Evolutionary conservation across 2,329 filamentous ascomycete genomes (phyloP).

Genomic region (Fusarium vanettenii): DNA sequence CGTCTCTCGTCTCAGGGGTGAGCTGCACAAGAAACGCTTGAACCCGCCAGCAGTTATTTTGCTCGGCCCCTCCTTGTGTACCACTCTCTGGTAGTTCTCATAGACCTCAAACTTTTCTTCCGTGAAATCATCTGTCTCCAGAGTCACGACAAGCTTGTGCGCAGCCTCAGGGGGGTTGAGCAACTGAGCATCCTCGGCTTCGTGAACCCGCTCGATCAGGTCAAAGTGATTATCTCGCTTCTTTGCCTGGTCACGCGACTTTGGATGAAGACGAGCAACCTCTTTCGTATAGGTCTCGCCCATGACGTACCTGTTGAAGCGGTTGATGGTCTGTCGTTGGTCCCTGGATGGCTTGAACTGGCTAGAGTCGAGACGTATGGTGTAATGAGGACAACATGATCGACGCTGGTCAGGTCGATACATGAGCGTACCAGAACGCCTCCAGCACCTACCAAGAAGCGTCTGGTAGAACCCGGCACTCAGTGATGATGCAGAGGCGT

Average conservation of each 20-base stretch:
- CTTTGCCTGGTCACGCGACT: conserved; percentile 73
- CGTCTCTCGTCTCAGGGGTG: conserved; percentile 67
- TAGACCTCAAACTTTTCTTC: conserved; percentile 81
- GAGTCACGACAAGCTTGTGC: conserved; percentile 74
- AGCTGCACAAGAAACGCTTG: conserved; percentile 78
- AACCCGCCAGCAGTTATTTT: conserved; percentile 73
- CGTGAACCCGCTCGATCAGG: conserved; percentile 74
- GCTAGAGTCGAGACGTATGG: conserved; percentile 76
- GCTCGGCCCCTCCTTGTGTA: conserved; percentile 74
- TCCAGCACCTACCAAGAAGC: conserved; percentile 81
- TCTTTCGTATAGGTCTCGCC: conserved; percentile 76
- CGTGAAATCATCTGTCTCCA: conserved; percentile 78
- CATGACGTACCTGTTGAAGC: conserved; percentile 78
- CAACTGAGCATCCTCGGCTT: conserved; percentile 68
- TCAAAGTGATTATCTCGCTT: conserved; percentile 76
- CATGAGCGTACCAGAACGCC: conserved; percentile 76
- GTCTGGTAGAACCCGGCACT: conserved; percentile 76
- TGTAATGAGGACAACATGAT: conserved; percentile 94
- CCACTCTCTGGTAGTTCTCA: conserved; percentile 78
- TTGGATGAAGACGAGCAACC: conserved; percentile 72
- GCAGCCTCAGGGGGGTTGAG: conserved; percentile 71
- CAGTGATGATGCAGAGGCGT: conserved; percentile 70
- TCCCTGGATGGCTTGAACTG: conserved; percentile 75
- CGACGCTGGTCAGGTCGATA: conserved; percentile 83
- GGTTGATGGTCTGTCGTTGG: conserved; percentile 80